Conservation (phyloP, 345 rosid species). For the Eucalyptus erythrocorys region DNA sequence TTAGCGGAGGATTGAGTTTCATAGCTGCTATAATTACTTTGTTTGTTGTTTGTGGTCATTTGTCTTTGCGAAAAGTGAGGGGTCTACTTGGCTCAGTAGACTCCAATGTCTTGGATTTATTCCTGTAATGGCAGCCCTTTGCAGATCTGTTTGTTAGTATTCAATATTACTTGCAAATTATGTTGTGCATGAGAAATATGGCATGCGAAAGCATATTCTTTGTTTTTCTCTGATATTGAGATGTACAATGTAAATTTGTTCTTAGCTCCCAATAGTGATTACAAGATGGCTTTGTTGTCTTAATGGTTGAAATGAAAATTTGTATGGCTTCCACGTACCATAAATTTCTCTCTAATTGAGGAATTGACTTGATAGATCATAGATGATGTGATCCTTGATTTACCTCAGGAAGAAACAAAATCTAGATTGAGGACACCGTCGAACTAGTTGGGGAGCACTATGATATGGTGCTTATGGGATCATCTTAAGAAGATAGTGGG, state of each 20-base stretch:
- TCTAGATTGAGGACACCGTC: neutral
- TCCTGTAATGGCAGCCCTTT: neutral
- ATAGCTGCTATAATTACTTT: neutral
- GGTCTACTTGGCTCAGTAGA: neutral
- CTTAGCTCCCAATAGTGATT: neutral
- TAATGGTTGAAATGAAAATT: neutral
- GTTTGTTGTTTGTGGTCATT: neutral
- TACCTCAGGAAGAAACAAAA: neutral
- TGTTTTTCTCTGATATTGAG: neutral
- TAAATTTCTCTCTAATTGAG: neutral
- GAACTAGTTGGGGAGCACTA: neutral
- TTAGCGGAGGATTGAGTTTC: neutral
- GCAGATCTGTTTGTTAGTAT: neutral
- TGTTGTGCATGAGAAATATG: neutral
- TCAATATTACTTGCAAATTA: neutral
- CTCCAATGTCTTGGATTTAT: neutral
- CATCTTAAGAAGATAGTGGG: neutral
- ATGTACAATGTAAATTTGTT: neutral
- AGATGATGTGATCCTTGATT: neutral
- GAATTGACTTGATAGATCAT: neutral
- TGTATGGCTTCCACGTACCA: neutral
- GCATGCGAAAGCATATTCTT: neutral
- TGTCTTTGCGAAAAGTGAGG: neutral
- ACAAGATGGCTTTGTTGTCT: neutral
- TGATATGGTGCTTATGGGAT: neutral